Evolutionary conservation across 331 rosid genomes (phyloP), one percentile per base, ranked within the genome.

Genomic region (Malus hybrid): DNA sequence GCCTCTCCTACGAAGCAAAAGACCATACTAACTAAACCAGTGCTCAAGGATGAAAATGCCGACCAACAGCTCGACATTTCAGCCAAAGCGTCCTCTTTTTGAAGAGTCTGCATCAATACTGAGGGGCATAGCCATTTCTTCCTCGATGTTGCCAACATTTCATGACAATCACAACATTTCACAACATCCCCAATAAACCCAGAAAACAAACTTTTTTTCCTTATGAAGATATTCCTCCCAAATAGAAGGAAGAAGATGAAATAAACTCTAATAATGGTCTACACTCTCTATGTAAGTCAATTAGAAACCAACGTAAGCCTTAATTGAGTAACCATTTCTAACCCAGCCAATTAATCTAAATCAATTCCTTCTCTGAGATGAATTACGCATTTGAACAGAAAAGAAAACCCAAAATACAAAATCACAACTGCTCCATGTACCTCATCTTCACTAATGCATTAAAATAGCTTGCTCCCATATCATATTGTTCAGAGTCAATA

Each of bases 371-470:
- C 19, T 31, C 44, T 64, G 24, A 64, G 3, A 32, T 64, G 6
- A 64, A 31, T 64, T 62, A 62, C 5, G 10, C 44, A 5, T 32
- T 64, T 31, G 24, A 29, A 31, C 68, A 27, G 34, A 31, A 64
- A 31, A 64, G 24, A 64, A 64, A 64, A 57, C 29, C 62, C 24
- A n/a, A 57, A n/a, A 57, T 36, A 36, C 10, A 19, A n/a, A 50
- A 50, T 50, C 7, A 52, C n/a, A 61, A 73, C 75, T 67, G 44
- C 52, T 67, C 56, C 52, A 31, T 6, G 55, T 78, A 94, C 99
- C 99, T 94, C 81, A 84, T 83, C 86, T 88, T 94, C 70, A 85
- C 85, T 73, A 92, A 77, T 36, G 82, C 77, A 86, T 92, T 84
- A 66, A 94, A 88, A 75, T 89, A 82, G 78, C 76, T 74, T 57